Conservation (phyloP, 176 grass and related monocot species). For the Chloris gayana region DNA sequence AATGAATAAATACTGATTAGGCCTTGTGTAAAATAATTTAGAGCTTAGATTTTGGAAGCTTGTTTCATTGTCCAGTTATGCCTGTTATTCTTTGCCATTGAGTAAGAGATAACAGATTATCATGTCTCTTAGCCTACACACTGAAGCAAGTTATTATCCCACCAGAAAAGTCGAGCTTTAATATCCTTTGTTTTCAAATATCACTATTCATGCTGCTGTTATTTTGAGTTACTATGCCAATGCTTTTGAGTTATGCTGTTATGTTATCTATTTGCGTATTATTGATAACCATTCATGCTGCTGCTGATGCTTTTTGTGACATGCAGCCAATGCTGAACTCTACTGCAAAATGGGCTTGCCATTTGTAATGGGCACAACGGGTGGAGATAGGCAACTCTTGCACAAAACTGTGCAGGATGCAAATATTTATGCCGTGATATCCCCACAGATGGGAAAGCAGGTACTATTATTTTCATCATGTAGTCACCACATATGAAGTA, state of each 20-base stretch:
- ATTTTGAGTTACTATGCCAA: not conserved
- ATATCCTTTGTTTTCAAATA: not conserved
- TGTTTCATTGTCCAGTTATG: not conserved
- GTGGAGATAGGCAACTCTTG: slow-evolving; percentile 69
- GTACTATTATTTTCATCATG: slow-evolving; percentile 31
- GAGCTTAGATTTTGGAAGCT: not conserved
- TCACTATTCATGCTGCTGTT: not conserved
- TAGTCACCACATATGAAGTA: not conserved
- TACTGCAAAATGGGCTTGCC: slow-evolving; percentile 85
- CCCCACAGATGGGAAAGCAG: slow-evolving; percentile 97
- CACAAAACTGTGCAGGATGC: slow-evolving; percentile 77
- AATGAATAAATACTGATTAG: not conserved
- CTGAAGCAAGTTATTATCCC: not conserved
- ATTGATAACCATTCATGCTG: slow-evolving; percentile 24
- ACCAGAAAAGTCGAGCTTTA: not conserved
- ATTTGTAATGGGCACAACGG: slow-evolving; percentile 96
- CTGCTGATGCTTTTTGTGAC: slow-evolving; percentile 10
- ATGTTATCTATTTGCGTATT: slow-evolving; percentile 36
- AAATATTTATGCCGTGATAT: slow-evolving; percentile 89
- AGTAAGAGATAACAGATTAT: not conserved
- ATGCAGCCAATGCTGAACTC: slow-evolving; percentile 77
- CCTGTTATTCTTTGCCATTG: slow-evolving; percentile 1
- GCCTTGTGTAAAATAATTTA: not conserved
- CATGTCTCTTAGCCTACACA: not conserved
- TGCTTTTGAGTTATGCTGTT: slow-evolving; percentile 9